Conservation (phyloP, 208 protist genomes). For the Plasmodiophora brassicae region DNA sequence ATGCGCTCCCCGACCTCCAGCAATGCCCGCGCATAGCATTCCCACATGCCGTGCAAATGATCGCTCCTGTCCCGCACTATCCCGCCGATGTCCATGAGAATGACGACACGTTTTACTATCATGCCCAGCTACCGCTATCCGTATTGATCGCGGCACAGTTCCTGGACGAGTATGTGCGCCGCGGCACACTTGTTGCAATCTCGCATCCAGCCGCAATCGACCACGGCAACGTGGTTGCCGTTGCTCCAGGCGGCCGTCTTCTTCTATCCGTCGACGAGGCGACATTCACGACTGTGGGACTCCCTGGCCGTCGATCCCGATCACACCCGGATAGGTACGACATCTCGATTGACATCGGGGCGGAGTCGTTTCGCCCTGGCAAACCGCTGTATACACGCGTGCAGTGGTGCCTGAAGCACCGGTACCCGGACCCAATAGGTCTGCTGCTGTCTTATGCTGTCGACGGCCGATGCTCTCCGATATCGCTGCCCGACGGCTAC, state of each 20-base stretch:
- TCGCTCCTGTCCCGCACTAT: no score
- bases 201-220: not conserved
- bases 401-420: not conserved
- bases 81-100: no score
- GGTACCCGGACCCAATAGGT: not conserved
- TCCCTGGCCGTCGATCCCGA: not conserved
- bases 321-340: not conserved
- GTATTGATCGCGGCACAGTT: not conserved
- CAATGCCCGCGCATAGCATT: not conserved
- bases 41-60: not conserved
- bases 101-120: not conserved
- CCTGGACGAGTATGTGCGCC: not conserved
- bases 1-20: not conserved
- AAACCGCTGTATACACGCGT: not conserved
- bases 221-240: not conserved
- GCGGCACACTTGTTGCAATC: not conserved
- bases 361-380: not conserved
- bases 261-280: not conserved
- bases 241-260: not conserved
- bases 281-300: not conserved
- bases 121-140: not conserved
- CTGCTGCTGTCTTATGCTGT: not conserved
- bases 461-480: not conserved
- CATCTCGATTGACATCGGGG: not conserved
- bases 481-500: not conserved